Conservation (phyloP, 345 rosid species). For the Sisymbrium irio region DNA sequence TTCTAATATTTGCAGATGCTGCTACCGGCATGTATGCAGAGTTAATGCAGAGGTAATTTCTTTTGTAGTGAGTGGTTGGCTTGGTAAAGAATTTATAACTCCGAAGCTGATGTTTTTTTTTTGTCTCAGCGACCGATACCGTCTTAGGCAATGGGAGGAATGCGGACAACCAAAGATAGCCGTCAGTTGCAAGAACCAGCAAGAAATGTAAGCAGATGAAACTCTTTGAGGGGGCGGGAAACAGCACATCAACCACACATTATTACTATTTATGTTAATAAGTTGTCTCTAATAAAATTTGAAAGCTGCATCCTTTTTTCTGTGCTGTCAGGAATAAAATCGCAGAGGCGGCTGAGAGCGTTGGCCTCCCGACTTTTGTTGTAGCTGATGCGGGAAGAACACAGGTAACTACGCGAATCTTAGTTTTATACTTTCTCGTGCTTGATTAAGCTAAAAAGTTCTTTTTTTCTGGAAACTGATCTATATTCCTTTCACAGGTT, state of each 20-base stretch:
- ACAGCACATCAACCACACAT: slow-evolving; percentile 4
- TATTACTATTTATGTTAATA: not conserved
- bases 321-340: slow-evolving; percentile 58
- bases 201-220: slow-evolving; percentile 79
- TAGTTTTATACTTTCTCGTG: not conserved
- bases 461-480: slow-evolving; percentile 6
- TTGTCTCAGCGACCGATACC: slow-evolving; percentile 51
- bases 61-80: not conserved
- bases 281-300: slow-evolving; percentile 3
- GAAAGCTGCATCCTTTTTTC: not conserved
- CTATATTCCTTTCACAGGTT: slow-evolving; percentile 44
- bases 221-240: slow-evolving; percentile 18
- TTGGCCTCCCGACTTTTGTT: slow-evolving; percentile 84
- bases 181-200: slow-evolving; percentile 76
- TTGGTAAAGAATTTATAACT: slow-evolving; percentile 1
- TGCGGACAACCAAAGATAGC: slow-evolving; percentile 90
- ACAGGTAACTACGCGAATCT: slow-evolving; percentile 43
- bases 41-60: slow-evolving; percentile 63
- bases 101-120: slow-evolving; percentile 1
- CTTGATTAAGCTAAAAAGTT: not conserved
- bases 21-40: slow-evolving; percentile 88
- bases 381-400: slow-evolving; percentile 98
- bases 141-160: slow-evolving; percentile 79
- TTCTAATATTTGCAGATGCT: slow-evolving; percentile 56
- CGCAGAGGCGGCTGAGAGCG: slow-evolving; percentile 71